phyloP scores from a whole-genome alignment of 805 yeast species.

The Saccharomycopsis sp. region DNA sequence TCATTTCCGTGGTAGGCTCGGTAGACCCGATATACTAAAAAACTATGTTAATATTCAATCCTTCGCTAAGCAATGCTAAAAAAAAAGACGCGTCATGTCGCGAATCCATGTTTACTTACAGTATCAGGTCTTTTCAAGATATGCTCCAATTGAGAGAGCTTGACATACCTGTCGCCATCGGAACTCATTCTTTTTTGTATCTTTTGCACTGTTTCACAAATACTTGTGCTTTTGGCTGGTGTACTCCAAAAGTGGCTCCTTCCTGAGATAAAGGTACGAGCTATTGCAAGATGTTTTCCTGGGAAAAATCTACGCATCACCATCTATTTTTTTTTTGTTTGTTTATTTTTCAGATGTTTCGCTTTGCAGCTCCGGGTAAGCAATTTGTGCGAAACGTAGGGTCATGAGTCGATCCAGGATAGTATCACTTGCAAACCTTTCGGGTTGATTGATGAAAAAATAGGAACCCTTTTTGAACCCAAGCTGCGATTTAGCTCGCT shows the following conservation, averaged over 20 bases:
- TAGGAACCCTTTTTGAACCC: too few relatives aligned
- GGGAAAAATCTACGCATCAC: neutral
- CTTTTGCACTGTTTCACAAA: too few relatives aligned
- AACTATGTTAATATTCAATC: constrained; percentile 1
- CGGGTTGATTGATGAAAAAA: too few relatives aligned
- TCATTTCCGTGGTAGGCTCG: constrained; percentile 67
- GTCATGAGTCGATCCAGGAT: too few relatives aligned
- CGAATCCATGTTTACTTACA: constrained; percentile 5
- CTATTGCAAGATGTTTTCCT: neutral
- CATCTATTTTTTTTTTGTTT: neutral
- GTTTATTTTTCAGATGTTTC: neutral
- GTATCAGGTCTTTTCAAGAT: constrained; percentile 96
- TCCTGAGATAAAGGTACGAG: neutral
- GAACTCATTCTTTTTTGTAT: neutral
- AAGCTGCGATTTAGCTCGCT: too few relatives aligned
- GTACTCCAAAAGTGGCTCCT: neutral
- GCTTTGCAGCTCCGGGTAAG: neutral
- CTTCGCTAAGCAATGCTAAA: neutral
- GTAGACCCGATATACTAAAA: constrained; percentile 78
- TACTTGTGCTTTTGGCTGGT: too few relatives aligned
- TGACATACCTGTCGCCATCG: constrained; percentile 67
- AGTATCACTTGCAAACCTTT: too few relatives aligned
- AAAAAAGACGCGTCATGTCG: constrained; percentile 9
- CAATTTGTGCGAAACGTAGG: too few relatives aligned
- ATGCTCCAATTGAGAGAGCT: constrained; percentile 91